Base-by-base conservation (phyloP, 495 filamentous ascomycete species). In the Penicillium waksmanii region DNA sequence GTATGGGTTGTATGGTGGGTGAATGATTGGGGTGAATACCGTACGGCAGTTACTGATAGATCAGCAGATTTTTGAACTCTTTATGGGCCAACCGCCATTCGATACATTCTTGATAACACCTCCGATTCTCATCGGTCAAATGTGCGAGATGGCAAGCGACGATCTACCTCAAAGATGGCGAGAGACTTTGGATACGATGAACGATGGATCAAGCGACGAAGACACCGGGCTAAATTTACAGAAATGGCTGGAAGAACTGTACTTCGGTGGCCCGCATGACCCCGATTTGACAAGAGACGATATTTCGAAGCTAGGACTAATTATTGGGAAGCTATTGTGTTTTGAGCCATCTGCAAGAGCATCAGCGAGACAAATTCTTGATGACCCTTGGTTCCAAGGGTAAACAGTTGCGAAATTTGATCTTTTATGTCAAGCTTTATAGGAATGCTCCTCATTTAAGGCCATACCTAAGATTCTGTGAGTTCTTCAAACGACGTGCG, bases 1-100 rank as follows among this genome's bases (percentile, higher is more conserved):
- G 74, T 50, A 66, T 72, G 44, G 75, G 76, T 10, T 75, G 73
- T 60, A 68, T 69, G 63, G 76, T 82, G 62, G 43, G 73, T 59
- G 34, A 56, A 63, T 23, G 23, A 23, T 23, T 23, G 23, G 23
- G 23, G 23, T 23, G 23, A 23, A 23, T 3, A 23, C 23, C 23
- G 23, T 23, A 23, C 23, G 23, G 23, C 4, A 23, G 23, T 23
- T 23, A 23, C 23, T 23, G 23, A 23, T 23, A 3, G 23, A 23
- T 23, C 23, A 3, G 1, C 61, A 77, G 75, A 66, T 78, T 21
- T 78, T 76, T 65, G 72, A 78, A 64, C 66, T 78, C 18, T 71
- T 78, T 40, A 40, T 52, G 0, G 70, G 70, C 49, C 72, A 75
- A 47, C 69, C 73, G 23, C 70, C 73, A 46, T 78, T 78, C 51